Evolutionary conservation across 139 green algal species (phyloP).

Genomic region (Nannochloris sp.): DNA sequence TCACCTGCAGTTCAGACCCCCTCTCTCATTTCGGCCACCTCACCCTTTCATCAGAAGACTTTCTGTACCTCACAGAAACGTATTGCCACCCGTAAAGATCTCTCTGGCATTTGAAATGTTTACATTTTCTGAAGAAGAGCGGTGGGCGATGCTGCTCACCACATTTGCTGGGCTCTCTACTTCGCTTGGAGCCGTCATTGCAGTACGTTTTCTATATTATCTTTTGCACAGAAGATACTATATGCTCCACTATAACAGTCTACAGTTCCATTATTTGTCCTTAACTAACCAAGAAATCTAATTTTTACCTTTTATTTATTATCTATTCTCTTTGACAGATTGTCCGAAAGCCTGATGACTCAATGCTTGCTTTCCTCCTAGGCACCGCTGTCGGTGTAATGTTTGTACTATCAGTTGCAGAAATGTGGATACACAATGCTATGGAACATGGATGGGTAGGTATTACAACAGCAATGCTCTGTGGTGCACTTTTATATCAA

Average conservation of each 20-base stretch:
- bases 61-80: too few relatives aligned
- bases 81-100: too few relatives aligned
- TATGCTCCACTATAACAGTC: too few relatives aligned
- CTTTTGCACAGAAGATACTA: not conserved
- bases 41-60: too few relatives aligned
- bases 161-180: conserved; percentile 54
- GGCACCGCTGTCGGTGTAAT: conserved; percentile 70
- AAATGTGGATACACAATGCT: conserved; percentile 70
- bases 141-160: conserved; percentile 34
- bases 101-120: too few relatives aligned
- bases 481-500: conserved; percentile 44
- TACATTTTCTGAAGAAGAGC: conserved; percentile 22
- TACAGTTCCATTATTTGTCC: not conserved
- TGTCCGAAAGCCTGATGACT: conserved; percentile 48
- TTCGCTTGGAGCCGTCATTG: conserved; percentile 52
- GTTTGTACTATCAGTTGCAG: conserved; percentile 61
- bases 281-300: not conserved
- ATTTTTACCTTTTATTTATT: not conserved
- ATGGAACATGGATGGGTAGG: conserved; percentile 34
- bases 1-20: too few relatives aligned
- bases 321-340: conserved; percentile 21
- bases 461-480: conserved; percentile 28
- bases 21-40: too few relatives aligned
- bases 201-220: conserved; percentile 27
- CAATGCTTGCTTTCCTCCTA: conserved; percentile 63